Conservation (phyloP, 2,329 filamentous ascomycete species). For the Ophiostoma sp. region DNA sequence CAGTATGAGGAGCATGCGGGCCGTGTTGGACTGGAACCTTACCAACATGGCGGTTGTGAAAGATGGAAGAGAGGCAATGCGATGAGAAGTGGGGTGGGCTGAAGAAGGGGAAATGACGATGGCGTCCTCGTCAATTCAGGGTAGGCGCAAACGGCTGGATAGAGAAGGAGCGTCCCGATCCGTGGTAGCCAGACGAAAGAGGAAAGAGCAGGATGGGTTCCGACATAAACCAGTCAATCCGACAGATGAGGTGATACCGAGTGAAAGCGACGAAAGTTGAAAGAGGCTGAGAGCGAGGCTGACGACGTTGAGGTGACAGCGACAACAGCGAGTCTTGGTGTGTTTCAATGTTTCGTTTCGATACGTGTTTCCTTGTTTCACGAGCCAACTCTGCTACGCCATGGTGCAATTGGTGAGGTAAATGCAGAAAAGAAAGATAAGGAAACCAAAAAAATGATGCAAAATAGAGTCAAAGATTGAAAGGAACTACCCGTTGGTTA, state of each 20-base stretch:
- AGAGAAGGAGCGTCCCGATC: neutral
- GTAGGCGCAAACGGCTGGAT: neutral
- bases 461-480: neutral
- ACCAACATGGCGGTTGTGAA: slow-evolving; percentile 21
- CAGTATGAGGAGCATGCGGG: slow-evolving; percentile 43
- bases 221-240: neutral
- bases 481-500: neutral
- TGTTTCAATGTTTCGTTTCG: slow-evolving; percentile 6
- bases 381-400: neutral
- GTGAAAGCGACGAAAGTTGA: neutral
- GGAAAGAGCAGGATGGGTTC: neutral
- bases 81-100: neutral
- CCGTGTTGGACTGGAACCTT: slow-evolving; percentile 29
- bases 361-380: neutral
- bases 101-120: neutral
- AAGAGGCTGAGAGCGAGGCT: neutral
- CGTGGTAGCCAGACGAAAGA: neutral
- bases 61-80: neutral
- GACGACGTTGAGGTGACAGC: neutral
- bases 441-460: neutral
- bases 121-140: neutral
- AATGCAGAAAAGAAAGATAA: neutral
- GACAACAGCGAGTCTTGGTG: neutral
- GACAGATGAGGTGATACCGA: neutral
- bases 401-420: neutral